Conservation (phyloP, 2,329 filamentous ascomycete genomes). For the Aureobasidium namibiae region DNA sequence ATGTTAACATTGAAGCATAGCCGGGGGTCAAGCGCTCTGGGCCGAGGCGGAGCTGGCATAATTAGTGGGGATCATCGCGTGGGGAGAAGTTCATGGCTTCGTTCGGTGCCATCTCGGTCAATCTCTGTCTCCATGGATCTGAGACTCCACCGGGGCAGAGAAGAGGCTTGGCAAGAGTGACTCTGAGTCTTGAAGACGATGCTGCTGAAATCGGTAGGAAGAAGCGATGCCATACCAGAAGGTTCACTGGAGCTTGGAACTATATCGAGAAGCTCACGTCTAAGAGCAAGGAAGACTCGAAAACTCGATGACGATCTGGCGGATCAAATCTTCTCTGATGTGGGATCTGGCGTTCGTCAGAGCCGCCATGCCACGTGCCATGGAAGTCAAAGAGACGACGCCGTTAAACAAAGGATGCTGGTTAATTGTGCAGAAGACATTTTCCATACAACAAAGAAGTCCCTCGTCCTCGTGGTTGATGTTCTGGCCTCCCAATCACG, state of each 20-base stretch:
- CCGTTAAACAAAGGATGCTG: not conserved
- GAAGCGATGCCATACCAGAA: not conserved
- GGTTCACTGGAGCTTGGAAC: too few species aligned
- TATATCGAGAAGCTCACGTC: too few species aligned
- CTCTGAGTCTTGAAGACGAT: not conserved
- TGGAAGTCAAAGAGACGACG: not conserved
- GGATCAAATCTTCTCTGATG: not conserved
- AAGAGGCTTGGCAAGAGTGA: not conserved
- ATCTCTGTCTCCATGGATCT: not conserved
- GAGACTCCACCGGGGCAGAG: not conserved
- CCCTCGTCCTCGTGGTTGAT: not conserved
- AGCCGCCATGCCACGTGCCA: not conserved
- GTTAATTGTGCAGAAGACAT: not conserved
- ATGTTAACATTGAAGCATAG: not conserved
- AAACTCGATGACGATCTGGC: not conserved
- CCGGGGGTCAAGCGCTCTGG: not conserved
- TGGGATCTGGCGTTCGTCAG: not conserved
- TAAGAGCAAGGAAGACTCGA: not conserved
- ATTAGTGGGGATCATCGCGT: constrained; percentile 2
- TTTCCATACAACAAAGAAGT: not conserved
- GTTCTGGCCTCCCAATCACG: not conserved
- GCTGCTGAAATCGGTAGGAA: not conserved
- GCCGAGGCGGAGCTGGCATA: not conserved
- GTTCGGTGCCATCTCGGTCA: constrained; percentile 6
- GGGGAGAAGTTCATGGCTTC: not conserved